Conservation (phyloP, 2,329 filamentous ascomycete species). For the Colletotrichum noveboracense region DNA sequence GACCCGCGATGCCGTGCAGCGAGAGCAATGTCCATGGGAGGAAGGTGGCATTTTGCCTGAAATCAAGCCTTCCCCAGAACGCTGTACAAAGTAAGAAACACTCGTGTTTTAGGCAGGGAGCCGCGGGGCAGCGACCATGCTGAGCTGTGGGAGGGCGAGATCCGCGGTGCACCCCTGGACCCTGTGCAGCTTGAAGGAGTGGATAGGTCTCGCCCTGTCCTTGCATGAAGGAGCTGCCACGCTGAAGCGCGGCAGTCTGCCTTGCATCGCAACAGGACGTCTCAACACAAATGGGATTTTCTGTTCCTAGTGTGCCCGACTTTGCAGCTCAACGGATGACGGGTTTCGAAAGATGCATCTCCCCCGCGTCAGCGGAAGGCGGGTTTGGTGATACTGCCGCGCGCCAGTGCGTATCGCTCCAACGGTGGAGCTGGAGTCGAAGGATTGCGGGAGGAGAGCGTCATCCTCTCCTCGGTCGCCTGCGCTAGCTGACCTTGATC, state of each 20-base stretch:
- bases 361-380: neutral
- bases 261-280: neutral
- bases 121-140: neutral
- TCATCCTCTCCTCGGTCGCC: neutral
- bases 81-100: neutral
- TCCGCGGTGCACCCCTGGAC: constrained; percentile 3
- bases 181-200: neutral
- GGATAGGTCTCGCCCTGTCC: neutral
- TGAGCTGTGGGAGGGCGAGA: neutral
- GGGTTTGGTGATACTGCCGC: neutral
- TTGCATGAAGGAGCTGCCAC: constrained; percentile 6
- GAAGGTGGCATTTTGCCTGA: constrained; percentile 4
- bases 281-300: neutral
- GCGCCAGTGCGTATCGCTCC: neutral
- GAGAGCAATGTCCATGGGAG: neutral
- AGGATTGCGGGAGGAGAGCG: neutral
- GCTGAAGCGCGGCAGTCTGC: neutral
- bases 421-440: neutral
- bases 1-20: neutral
- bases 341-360: neutral
- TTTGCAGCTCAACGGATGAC: constrained; percentile 1
- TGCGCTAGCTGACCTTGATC: neutral
- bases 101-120: neutral
- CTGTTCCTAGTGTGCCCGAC: constrained; percentile 5
- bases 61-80: neutral